A percentile compares a stretch with the other conserved stretches of the same genome.
These are phyloP conservation scores for Phialophora macrospora DNA, from an alignment of 2,329 filamentous ascomycete species.

Conservation along the genomic window DNA sequence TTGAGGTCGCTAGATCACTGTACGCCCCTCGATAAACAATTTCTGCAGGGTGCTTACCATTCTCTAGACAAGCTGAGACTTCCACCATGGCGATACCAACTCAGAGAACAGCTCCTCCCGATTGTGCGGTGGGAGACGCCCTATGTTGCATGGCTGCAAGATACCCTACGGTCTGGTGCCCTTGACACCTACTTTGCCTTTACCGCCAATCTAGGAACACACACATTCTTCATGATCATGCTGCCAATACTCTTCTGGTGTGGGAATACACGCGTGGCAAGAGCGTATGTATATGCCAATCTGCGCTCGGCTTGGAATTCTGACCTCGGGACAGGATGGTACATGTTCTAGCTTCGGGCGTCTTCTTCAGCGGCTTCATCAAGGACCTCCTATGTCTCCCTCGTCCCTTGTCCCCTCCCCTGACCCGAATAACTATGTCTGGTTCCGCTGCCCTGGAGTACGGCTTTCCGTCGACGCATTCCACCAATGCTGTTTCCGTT, in stretches of 20 bases:
- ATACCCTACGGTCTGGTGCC: conserved; percentile 75
- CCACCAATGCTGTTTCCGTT: conserved; percentile 94
- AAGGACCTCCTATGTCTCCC: conserved; percentile 95
- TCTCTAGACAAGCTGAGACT: conserved; percentile 76
- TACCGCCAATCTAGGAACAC: conserved; percentile 92
- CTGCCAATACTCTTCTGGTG: conserved; percentile 97
- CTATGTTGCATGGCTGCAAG: conserved; percentile 85
- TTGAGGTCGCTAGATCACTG: conserved; percentile 80
- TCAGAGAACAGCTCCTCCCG: conserved; percentile 82
- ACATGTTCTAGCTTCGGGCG: conserved; percentile 76
- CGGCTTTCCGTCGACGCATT: conserved; percentile 95
- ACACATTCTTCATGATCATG: conserved; percentile 98
- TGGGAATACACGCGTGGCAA: conserved; percentile 80
- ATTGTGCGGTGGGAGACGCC: conserved; percentile 94
- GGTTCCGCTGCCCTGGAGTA: conserved; percentile 94
- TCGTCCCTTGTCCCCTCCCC: conserved; percentile 84
- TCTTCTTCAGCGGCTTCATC: conserved; percentile 88
- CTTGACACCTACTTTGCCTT: conserved; percentile 97
- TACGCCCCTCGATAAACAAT: conserved; percentile 39
- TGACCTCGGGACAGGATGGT: conserved; percentile 52
- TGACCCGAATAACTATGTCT: conserved; percentile 96
- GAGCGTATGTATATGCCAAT: conserved; percentile 68
- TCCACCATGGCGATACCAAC: conserved; percentile 82
- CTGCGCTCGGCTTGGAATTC: not conserved
- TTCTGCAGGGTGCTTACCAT: conserved; percentile 18